Conservation (phyloP, 441 rosid species). For the Arabidopsis hybrid region DNA sequence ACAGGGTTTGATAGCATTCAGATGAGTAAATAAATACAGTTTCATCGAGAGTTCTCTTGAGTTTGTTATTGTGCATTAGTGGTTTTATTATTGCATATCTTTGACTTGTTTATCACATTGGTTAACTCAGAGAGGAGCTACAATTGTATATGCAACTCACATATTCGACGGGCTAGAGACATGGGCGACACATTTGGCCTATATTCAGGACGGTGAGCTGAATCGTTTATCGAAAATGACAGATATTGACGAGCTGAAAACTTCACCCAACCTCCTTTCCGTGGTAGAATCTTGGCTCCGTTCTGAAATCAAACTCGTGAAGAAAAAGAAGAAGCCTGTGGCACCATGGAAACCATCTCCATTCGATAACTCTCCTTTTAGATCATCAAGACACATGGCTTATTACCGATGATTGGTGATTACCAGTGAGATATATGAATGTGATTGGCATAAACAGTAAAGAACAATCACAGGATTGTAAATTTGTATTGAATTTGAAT, state of each 20-base stretch:
- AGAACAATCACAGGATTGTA: conserved; percentile 34
- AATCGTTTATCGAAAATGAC: conserved; percentile 59
- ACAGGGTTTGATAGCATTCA: background rate
- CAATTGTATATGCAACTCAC: conserved; percentile 72
- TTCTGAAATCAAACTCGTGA: conserved; percentile 63
- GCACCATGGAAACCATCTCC: conserved; percentile 61
- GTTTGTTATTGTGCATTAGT: conserved; percentile 7
- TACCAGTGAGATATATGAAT: background rate
- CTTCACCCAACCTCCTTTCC: conserved; percentile 72
- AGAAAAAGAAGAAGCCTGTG: conserved; percentile 49
- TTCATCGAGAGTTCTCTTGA: background rate
- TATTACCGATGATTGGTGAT: conserved; percentile 65
- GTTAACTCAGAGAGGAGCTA: conserved; percentile 62
- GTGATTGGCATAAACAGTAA: conserved; percentile 3
- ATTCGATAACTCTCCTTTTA: conserved; percentile 46
- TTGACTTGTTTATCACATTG: conserved; percentile 12
- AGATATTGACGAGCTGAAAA: conserved; percentile 70
- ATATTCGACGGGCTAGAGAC: conserved; percentile 74
- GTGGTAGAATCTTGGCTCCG: conserved; percentile 94
- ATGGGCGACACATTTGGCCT: conserved; percentile 79
- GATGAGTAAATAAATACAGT: background rate
- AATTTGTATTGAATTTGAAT: too few relatives aligned
- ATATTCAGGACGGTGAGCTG: conserved; percentile 83
- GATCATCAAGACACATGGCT: conserved; percentile 90
- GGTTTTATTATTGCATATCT: conserved; percentile 11